Conservation (phyloP, 176 grass and related monocot genomes). For the Pontederia crassipes region DNA sequence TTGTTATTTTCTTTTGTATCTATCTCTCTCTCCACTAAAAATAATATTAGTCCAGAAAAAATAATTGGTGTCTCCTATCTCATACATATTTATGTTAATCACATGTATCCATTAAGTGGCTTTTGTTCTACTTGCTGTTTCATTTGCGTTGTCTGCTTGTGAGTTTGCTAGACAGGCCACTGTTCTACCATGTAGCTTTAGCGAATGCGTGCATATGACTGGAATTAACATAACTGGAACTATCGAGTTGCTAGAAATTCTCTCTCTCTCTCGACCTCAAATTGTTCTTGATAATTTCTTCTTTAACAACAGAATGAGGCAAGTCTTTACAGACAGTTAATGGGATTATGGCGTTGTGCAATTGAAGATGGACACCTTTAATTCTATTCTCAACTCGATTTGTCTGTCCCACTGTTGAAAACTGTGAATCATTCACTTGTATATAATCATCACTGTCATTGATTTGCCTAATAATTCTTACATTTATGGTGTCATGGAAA, state of each 20-base stretch:
- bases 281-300: no score
- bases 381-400: no score
- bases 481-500: neutral
- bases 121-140: neutral
- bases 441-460: conserved; percentile 1
- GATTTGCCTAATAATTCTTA: neutral
- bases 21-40: neutral
- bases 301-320: no score
- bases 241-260: no score
- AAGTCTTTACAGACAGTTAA: no score
- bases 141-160: neutral
- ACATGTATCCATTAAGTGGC: neutral
- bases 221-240: no score
- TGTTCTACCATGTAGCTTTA: no score
- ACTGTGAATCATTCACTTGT: neutral
- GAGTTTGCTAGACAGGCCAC: neutral
- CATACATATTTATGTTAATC: neutral
- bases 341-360: no score
- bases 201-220: no score
- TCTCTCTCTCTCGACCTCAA: no score
- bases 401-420: no score
- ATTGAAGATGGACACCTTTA: no score
- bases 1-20: conserved; percentile 1
- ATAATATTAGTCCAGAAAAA: neutral
- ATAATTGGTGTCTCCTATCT: neutral